Evolutionary conservation across 768 basidiomycete species (phyloP), one percentile per base, ranked within the genome.

Genomic region (Neoboletus brunneissimus): DNA sequence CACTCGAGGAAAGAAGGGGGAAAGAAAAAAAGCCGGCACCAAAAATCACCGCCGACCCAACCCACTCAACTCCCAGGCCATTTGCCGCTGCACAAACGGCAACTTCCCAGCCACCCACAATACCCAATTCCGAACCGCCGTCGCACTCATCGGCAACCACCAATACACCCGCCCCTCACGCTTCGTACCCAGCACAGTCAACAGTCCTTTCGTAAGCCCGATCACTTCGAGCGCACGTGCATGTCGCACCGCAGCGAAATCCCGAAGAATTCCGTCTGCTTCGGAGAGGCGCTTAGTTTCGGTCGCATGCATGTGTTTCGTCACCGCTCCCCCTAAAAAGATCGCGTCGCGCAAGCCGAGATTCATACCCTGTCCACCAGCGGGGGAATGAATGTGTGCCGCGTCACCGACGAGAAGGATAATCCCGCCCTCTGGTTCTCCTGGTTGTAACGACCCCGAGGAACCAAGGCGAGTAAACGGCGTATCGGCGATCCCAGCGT

Each of bases 331-430:
- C 5, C 76, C 81, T 13, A 83, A 70, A 46, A 73, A 70, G 15
- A 82, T 59, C 1, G 78, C 81, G 53, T 84, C 82, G 12, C 82
- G 76, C 23, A 84, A 64, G 11, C 82, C 81, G 25, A 84, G 75
- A 56, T 83, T 83, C 81, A 84, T 80, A 8, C 83, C 83, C 58
- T 84, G 82, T 0, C 82, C 83, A 4, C 83, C 81, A 2, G 75
- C 73, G 5, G 83, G 81, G 1, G 82, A 79, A 53, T 83, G 83
- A 47, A 82, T 77, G 22, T 80, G 74, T 22, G 81, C 83, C 1
- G 81, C 81, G 59, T 81, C 79, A 1, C 78, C 79, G 2, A 78
- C 48, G 44, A 81, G 63, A 31, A 72, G 12, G 40, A 72, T 54
- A 0, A 22, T 62, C 0, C 60, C 63, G 2, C 67, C 67, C n/a